Evolutionary conservation across 345 rosid genomes (phyloP).

Genomic region (Linum usitatissimum): DNA sequence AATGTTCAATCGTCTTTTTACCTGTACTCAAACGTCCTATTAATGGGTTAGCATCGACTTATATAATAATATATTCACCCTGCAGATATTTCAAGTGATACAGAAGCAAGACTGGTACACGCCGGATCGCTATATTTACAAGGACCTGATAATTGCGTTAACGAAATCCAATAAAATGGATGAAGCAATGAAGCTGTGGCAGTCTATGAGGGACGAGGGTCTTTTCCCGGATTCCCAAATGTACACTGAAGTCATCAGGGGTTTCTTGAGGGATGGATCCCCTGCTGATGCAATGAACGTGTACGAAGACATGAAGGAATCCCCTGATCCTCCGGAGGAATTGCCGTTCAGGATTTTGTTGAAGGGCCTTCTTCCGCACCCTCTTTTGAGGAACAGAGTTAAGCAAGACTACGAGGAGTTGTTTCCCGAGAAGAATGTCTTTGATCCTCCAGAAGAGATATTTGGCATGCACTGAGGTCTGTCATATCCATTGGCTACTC

Average conservation of each 20-base stretch:
- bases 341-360: conserved; percentile 79
- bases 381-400: conserved; percentile 77
- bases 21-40: not conserved
- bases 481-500: not conserved
- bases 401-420: conserved; percentile 89
- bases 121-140: conserved; percentile 72
- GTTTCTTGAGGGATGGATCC: conserved; percentile 69
- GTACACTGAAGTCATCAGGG: conserved; percentile 75
- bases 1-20: not conserved
- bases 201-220: conserved; percentile 56
- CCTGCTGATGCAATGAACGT: conserved; percentile 92
- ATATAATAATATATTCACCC: conserved; percentile 7
- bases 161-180: conserved; percentile 65
- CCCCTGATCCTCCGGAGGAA: conserved; percentile 89
- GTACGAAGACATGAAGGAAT: conserved; percentile 83
- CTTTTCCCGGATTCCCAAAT: conserved; percentile 84
- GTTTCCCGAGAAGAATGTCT: conserved; percentile 76
- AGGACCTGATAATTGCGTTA: conserved; percentile 67
- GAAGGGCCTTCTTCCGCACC: conserved; percentile 84
- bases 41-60: not conserved
- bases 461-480: conserved; percentile 56
- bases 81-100: conserved; percentile 63
- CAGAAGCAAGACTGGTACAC: conserved; percentile 75
- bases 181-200: conserved; percentile 70
- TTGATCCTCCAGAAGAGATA: conserved; percentile 89